phyloP scores from a whole-genome alignment of 345 rosid species.

The Capsella bursapastoris region DNA sequence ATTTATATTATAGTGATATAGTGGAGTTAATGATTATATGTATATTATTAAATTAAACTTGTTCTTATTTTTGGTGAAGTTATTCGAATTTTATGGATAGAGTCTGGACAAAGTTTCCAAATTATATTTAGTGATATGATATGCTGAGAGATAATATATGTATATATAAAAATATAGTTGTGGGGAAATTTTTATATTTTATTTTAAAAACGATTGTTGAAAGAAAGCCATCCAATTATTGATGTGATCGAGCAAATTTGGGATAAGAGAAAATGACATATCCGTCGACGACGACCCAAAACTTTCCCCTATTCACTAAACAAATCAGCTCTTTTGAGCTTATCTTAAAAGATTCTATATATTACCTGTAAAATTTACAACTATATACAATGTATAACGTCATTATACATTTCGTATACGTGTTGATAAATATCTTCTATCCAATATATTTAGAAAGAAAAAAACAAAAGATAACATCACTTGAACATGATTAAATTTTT shows the following conservation, averaged over 20 bases:
- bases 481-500: not conserved
- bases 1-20: not conserved
- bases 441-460: not conserved
- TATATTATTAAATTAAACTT: not conserved
- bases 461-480: not conserved
- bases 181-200: not conserved
- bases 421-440: not conserved
- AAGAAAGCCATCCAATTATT: conserved; percentile 38
- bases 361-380: not conserved
- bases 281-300: conserved; percentile 33
- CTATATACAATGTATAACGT: conserved; percentile 6
- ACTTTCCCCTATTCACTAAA: conserved; percentile 22
- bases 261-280: conserved; percentile 41
- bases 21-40: not conserved
- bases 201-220: conserved; percentile 11
- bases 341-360: conserved; percentile 31
- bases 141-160: not conserved
- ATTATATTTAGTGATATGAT: not conserved
- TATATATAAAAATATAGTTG: not conserved
- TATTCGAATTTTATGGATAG: conserved; percentile 37
- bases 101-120: conserved; percentile 26
- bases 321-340: conserved; percentile 33
- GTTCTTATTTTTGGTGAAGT: not conserved
- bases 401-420: conserved; percentile 37
- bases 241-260: conserved; percentile 34